phyloP scores from a whole-genome alignment of 2,329 filamentous ascomycete genomes.

The Graphilbum ipis-grandicollis region DNA sequence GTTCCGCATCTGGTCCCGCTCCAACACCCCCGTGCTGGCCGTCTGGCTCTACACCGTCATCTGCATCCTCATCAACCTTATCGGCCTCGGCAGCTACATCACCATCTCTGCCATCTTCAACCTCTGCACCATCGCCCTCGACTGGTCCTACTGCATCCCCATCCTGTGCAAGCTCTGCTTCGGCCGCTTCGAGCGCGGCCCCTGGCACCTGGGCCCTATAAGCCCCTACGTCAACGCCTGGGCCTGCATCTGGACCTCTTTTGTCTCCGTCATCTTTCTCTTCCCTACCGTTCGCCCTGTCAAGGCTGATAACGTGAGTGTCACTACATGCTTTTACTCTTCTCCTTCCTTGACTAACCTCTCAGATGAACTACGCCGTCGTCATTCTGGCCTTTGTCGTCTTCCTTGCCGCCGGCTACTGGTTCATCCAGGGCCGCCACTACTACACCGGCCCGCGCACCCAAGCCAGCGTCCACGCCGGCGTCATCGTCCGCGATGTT shows the following conservation, averaged over 20 bases:
- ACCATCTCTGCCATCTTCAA: constrained; percentile 36
- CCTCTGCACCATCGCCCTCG: constrained; percentile 33
- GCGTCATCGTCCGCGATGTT: constrained; percentile 10
- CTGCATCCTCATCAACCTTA: constrained; percentile 40
- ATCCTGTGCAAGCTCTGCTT: constrained; percentile 34
- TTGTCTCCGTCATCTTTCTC: constrained; percentile 35
- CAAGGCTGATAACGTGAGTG: constrained; percentile 22
- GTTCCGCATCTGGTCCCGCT: constrained; percentile 29
- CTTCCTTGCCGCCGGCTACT: constrained; percentile 23
- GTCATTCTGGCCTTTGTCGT: constrained; percentile 30
- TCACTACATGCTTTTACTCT: background rate
- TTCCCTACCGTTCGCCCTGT: constrained; percentile 30
- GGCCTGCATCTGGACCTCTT: constrained; percentile 33
- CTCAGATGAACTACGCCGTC: constrained; percentile 38
- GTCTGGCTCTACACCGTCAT: constrained; percentile 38
- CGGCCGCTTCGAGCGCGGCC: constrained; percentile 29
- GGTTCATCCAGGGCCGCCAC: constrained; percentile 24
- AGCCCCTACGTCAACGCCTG: constrained; percentile 25
- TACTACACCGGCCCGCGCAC: constrained; percentile 29
- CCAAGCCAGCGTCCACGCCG: constrained; percentile 12
- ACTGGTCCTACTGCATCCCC: constrained; percentile 39
- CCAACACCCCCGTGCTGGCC: constrained; percentile 31
- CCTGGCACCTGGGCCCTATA: constrained; percentile 30
- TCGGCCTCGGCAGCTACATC: constrained; percentile 36
- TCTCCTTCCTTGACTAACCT: background rate